Evolutionary conservation across 257 asterid genomes (phyloP).

Genomic region (Leptodermis oblonga): DNA sequence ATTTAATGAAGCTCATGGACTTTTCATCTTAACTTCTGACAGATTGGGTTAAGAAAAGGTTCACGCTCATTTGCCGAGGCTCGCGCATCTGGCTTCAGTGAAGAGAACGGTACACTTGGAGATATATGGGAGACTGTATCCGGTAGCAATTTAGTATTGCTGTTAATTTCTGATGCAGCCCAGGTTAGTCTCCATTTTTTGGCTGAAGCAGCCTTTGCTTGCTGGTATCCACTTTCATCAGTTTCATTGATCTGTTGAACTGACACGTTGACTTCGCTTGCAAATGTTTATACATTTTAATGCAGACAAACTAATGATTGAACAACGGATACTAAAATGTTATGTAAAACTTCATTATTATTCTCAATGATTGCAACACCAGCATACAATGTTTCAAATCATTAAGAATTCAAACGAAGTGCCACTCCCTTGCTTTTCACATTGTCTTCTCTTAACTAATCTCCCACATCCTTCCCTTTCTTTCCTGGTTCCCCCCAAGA

Average conservation of each 20-base stretch:
- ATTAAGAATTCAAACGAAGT: not conserved
- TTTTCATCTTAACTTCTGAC: constrained; percentile 22
- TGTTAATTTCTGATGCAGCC: constrained; percentile 90
- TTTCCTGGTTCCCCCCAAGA: no score
- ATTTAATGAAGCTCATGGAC: not conserved
- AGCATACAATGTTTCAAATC: not conserved
- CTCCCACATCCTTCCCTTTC: no score
- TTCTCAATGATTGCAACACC: not conserved
- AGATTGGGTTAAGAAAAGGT: constrained; percentile 96
- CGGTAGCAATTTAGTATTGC: constrained; percentile 84
- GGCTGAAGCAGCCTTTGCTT: not conserved
- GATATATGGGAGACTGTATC: constrained; percentile 90
- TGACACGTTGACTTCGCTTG: not conserved
- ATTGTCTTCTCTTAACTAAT: not conserved
- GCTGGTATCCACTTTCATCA: not conserved
- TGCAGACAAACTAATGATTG: no score
- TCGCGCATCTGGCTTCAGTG: constrained; percentile 80
- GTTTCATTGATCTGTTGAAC: not conserved
- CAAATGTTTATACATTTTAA: not conserved
- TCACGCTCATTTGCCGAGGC: constrained; percentile 90
- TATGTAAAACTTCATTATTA: not conserved
- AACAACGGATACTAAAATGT: not conserved
- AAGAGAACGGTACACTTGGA: constrained; percentile 92
- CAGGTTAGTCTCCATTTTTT: constrained; percentile 50
- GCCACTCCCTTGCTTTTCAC: not conserved